Percentiles rank a stretch among this genome's conserved stretches.
Conservation (phyloP, 176 grass and related monocot species). For the Bolboschoenus planiculmis region DNA sequence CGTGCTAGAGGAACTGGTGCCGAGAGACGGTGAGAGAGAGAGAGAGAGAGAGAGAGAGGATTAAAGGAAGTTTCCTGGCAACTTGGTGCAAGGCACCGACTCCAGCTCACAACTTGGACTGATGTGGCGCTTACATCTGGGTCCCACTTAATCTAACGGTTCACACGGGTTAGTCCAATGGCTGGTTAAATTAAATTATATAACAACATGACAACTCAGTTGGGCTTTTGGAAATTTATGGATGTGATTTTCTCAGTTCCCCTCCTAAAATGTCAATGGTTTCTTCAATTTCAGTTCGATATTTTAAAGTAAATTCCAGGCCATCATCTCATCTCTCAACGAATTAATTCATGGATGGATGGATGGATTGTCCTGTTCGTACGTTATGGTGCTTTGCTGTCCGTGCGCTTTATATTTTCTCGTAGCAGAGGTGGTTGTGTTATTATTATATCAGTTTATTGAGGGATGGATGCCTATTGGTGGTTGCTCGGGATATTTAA, state of each 20-base stretch:
- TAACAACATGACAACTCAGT: conserved; percentile 4
- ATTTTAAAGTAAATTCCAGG: background rate
- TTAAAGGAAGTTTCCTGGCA: conserved; percentile 27
- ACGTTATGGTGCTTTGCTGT: conserved; percentile 20
- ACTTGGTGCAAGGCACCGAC: background rate
- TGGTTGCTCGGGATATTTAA: background rate
- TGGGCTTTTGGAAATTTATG: background rate
- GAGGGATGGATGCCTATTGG: background rate
- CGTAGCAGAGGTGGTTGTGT: background rate
- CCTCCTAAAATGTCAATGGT: background rate
- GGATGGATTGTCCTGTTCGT: background rate
- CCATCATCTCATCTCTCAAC: background rate
- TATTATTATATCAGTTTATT: background rate
- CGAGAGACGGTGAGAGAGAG: too few relatives aligned
- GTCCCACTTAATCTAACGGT: conserved; percentile 17
- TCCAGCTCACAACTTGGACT: background rate
- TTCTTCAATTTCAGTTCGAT: background rate
- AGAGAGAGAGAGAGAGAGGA: too few relatives aligned
- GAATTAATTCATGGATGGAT: background rate
- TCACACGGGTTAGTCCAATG: conserved; percentile 10
- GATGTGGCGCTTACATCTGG: background rate
- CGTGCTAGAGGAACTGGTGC: background rate
- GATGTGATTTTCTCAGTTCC: conserved; percentile 3
- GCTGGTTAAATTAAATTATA: background rate
- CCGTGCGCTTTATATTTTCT: conserved; percentile 24